These are phyloP conservation scores for Talaromyces piceae DNA, from an alignment of 2,329 filamentous ascomycete genomes.

Conservation along the genomic window DNA sequence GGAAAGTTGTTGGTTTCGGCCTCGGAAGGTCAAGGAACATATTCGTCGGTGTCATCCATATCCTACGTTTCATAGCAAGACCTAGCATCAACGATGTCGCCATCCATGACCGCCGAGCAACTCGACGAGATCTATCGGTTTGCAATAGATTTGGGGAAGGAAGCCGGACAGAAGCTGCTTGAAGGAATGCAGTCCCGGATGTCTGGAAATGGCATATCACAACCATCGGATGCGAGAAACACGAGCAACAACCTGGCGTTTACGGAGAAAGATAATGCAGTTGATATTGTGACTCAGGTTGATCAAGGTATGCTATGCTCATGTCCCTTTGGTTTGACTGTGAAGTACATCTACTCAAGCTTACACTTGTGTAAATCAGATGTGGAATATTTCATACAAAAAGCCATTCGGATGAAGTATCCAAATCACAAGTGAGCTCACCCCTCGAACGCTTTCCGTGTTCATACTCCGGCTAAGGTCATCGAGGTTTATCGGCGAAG, in stretches of 20 bases:
- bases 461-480: not conserved
- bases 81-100: constrained; percentile 3
- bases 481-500: constrained; percentile 61
- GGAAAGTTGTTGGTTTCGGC: no score
- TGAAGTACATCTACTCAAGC: no score
- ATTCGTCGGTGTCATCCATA: no score
- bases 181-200: constrained; percentile 54
- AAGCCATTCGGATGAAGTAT: constrained; percentile 51
- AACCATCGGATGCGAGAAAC: not conserved
- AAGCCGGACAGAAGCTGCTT: constrained; percentile 61
- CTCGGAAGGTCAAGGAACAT: no score
- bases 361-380: constrained; percentile 50
- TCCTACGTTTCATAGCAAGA: no score
- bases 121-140: constrained; percentile 62
- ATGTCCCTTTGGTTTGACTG: not conserved
- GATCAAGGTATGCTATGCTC: constrained; percentile 66
- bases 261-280: constrained; percentile 64
- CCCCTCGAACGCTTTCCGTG: not conserved
- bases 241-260: constrained; percentile 32
- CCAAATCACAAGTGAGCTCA: constrained; percentile 56
- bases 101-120: not conserved
- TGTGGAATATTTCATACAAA: constrained; percentile 63
- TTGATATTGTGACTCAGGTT: constrained; percentile 71
- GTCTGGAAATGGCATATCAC: constrained; percentile 19
- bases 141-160: constrained; percentile 61